Percentiles rank a stretch among this genome's conserved stretches.
phyloP scores from a whole-genome alignment of 441 rosid genomes.

The Brassica balearica region DNA sequence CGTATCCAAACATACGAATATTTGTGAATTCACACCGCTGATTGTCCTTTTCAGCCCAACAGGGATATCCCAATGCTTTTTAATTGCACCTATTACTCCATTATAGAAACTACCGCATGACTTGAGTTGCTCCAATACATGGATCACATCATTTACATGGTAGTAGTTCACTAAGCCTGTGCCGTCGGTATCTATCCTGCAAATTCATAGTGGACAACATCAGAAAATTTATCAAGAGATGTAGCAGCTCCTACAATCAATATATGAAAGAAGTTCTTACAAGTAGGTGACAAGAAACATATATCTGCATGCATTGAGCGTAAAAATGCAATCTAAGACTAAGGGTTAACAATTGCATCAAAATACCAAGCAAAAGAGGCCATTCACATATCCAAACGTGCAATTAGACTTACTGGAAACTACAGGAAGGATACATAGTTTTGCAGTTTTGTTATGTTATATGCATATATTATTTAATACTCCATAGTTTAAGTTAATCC shows the following conservation, averaged over 20 bases:
- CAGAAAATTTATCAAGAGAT: slow-evolving; percentile 37
- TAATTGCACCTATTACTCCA: slow-evolving; percentile 65
- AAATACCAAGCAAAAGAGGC: slow-evolving; percentile 20
- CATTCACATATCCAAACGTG: slow-evolving; percentile 24
- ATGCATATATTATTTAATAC: slow-evolving; percentile 11
- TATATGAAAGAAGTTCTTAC: slow-evolving; percentile 19
- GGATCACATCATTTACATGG: slow-evolving; percentile 49
- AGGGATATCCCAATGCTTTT: slow-evolving; percentile 65
- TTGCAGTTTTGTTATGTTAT: slow-evolving; percentile 16
- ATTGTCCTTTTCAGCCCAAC: slow-evolving; percentile 46
- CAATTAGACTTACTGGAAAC: slow-evolving; percentile 20
- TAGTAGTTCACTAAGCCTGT: no score
- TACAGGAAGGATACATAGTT: slow-evolving; percentile 13
- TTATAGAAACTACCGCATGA: slow-evolving; percentile 56
- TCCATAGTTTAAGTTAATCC: slow-evolving; percentile 5
- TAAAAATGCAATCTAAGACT: neutral
- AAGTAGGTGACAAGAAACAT: slow-evolving; percentile 12
- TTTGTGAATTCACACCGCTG: slow-evolving; percentile 49
- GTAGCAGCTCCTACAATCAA: slow-evolving; percentile 21
- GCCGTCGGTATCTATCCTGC: no score
- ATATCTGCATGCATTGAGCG: slow-evolving; percentile 20
- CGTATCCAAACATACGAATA: slow-evolving; percentile 43
- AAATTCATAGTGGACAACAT: slow-evolving; percentile 1
- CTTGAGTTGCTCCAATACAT: slow-evolving; percentile 67
- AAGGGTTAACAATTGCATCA: slow-evolving; percentile 13